These are phyloP conservation scores for Calamus simplicifolius DNA, from an alignment of 176 grass and related monocot species.

Conservation along the genomic window DNA sequence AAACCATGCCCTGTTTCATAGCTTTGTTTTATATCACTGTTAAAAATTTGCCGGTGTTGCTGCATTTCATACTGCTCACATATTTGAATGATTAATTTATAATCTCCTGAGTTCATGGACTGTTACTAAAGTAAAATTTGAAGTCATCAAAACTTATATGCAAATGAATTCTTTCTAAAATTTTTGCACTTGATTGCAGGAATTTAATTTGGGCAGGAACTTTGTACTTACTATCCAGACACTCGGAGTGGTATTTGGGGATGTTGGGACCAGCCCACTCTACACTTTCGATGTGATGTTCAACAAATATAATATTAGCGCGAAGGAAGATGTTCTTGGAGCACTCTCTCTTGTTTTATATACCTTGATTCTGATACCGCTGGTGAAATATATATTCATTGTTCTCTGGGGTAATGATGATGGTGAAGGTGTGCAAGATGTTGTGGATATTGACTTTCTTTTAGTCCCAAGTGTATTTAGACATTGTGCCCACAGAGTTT, in stretches of 20 bases:
- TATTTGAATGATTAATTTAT: too few relatives aligned
- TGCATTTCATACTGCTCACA: too few relatives aligned
- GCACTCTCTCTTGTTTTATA: slow-evolving; percentile 97
- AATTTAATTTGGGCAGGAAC: slow-evolving; percentile 60
- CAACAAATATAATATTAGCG: slow-evolving; percentile 76
- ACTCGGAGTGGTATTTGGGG: slow-evolving; percentile 90
- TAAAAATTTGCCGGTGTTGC: too few relatives aligned
- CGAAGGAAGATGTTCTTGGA: slow-evolving; percentile 92
- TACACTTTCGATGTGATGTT: slow-evolving; percentile 99
- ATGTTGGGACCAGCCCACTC: slow-evolving; percentile 92
- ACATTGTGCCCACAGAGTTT: too few relatives aligned
- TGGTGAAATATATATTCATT: slow-evolving; percentile 86
- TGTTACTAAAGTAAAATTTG: too few relatives aligned
- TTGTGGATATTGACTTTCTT: not conserved
- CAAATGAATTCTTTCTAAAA: too few relatives aligned
- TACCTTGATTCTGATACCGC: slow-evolving; percentile 86
- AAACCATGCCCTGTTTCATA: too few relatives aligned
- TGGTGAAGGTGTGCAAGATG: slow-evolving; percentile 70
- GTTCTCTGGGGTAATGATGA: slow-evolving; percentile 92
- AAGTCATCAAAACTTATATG: too few relatives aligned
- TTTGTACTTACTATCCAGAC: slow-evolving; percentile 90
- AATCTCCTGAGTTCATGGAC: too few relatives aligned
- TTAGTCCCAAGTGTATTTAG: too few relatives aligned
- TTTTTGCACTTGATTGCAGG: slow-evolving; percentile 45
- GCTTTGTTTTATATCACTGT: too few relatives aligned